These are phyloP conservation scores for Fusarium nygamai DNA, from an alignment of 2,329 filamentous ascomycete genomes.

Conservation along the genomic window DNA sequence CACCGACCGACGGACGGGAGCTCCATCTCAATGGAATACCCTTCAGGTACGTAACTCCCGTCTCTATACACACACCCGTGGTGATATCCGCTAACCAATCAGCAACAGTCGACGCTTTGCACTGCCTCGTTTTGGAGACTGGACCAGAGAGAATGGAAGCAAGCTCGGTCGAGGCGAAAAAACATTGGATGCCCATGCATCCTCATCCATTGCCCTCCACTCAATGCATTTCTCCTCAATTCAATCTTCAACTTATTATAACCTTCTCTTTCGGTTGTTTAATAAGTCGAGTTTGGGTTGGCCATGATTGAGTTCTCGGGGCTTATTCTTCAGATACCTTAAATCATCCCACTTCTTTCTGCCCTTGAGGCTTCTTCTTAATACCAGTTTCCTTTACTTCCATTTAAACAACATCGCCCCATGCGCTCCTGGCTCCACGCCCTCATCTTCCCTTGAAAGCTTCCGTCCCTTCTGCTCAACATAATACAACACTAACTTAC, in stretches of 20 bases:
- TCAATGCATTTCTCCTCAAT: slow-evolving; percentile 22
- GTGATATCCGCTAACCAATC: slow-evolving; percentile 20
- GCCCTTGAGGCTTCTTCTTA: slow-evolving; percentile 10
- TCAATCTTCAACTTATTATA: slow-evolving; percentile 15
- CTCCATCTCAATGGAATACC: not conserved
- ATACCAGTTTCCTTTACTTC: slow-evolving; percentile 18
- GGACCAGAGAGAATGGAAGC: not conserved
- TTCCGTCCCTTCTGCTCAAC: slow-evolving; percentile 27
- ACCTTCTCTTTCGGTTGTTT: slow-evolving; percentile 9
- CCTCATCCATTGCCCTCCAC: not conserved
- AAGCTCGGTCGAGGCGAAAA: slow-evolving; percentile 21
- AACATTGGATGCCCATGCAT: slow-evolving; percentile 4
- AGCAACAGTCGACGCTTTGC: slow-evolving; percentile 15
- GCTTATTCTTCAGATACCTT: not conserved
- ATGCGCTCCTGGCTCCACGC: slow-evolving; percentile 38
- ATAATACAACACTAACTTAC: slow-evolving; percentile 10
- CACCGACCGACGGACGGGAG: not conserved
- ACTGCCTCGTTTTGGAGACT: slow-evolving; percentile 34
- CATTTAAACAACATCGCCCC: slow-evolving; percentile 23
- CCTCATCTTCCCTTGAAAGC: slow-evolving; percentile 34
- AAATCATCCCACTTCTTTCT: slow-evolving; percentile 8
- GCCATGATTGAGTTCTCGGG: slow-evolving; percentile 11
- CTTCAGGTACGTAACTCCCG: not conserved
- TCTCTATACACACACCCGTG: slow-evolving; percentile 1
- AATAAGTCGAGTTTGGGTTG: not conserved